Evolutionary conservation across 1,139 yeast species (phyloP), one percentile per base, ranked within the genome.

Genomic region (Hyphopichia fennica): DNA sequence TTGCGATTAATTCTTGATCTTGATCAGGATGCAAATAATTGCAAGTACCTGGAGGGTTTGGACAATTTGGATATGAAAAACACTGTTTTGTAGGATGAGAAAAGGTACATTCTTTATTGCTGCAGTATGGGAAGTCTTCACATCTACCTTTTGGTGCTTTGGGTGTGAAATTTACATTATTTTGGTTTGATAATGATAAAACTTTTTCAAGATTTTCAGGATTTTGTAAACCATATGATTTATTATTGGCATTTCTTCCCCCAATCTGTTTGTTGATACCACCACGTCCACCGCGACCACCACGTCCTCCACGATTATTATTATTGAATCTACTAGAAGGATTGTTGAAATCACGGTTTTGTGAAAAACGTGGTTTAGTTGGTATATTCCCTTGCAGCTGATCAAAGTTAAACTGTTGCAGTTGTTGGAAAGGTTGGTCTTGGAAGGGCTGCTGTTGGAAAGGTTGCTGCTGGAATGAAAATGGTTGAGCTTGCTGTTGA

Each of bases 31-130:
- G 96, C 52, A 89, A 69, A 55, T 69, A 87, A 50, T 81, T 83
- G 64, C 96, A 89, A 0, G 95, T 86, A 16, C 95, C 95, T 22
- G 87, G 85, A 6, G 84, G 79, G 53, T 85, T 84, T 22, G 87
- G 77, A 66, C 96, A 89, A 55, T 83, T 77, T 42, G 95, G 95
- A 61, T 75, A 87, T n/a, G 79, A 78, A 62, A 76, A 80, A 62
- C 96, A 89, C 11, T 73, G 73, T 52, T 77, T 84, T 2, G 89
- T 81, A 20, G 96, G 96, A 63, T 89, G 96, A 2, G 90, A 79
- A 56, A 77, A 83, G 42, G 74, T 77, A 62, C 96, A 89, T 40
- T 80, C 79, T 57, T 72, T 80, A 42, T 79, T 77, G 41, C 73
- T 63, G 67, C 96, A 89, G 56, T 83, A 79, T 28, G 96, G 96